Base-by-base conservation (phyloP, 1,284 basidiomycete species). In the Tremellales sp. region DNA sequence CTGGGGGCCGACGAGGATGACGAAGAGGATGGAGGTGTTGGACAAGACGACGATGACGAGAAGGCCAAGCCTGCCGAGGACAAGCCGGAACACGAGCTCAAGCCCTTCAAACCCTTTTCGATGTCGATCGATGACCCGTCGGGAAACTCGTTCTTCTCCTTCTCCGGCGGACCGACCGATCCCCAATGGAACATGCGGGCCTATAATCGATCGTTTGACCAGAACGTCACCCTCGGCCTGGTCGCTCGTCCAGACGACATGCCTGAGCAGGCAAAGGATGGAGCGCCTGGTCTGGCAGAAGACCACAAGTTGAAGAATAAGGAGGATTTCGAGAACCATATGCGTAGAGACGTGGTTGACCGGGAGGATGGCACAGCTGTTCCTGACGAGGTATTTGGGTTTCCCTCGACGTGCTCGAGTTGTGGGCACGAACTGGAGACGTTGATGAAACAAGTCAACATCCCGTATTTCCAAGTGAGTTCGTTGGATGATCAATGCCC, bases 111-210 rank as follows among this genome's bases (percentile, higher is more conserved):
- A 16, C 74, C 85, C 1, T 92, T 98, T 66, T 93, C 88, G 0
- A 67, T 98, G 48, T 82, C 80, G 45, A 75, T 98, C 26, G 91
- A 98, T 64, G 95, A 99, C 67, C 93, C 94, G 0, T 78, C 89
- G 0, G 95, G 95, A 13, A 95, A 95, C 74, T 94, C 90, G 21
- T 98, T 93, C 76, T 78, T 94, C 66, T 87, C 93, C 72, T 94
- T 89, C 67, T 66, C 81, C 39, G 85, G 79, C 22, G 83, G 81
- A 57, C 83, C 86, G 78, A 76, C 84, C 3, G 80, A 99, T 71
- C 85, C 90, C 1, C 90, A 93, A 67, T 99, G 95, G 95, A 86
- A 83, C 64, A 79, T 97, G 76, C 79, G 86, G 50, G 87, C 85
- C 27, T 98, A 94, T 63, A 80, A 80, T 45, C 81, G 95, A 25